Evolutionary conservation across 1,284 basidiomycete species (phyloP), one percentile per base, ranked within the genome.

Genomic region (Thecaphora thlaspeos): DNA sequence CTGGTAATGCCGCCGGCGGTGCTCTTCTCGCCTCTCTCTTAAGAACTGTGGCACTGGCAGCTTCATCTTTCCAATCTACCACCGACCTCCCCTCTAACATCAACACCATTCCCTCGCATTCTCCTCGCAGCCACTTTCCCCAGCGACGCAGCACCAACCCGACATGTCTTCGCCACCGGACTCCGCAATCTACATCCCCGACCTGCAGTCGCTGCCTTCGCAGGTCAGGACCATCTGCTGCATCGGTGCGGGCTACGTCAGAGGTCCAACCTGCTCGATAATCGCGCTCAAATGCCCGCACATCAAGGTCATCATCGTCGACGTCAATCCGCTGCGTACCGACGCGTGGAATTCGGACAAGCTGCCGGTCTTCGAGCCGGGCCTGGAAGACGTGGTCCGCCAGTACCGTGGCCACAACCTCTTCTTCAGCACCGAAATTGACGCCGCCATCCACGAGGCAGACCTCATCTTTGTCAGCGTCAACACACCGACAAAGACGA

Each of bases 401-500:
- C 79, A 85, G 71, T 88, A 90, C 54, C 86, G 94, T 49, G 93
- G 91, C 39, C 86, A 87, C 80, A 98, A 98, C 82, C 85, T 98
- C 62, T 96, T 96, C 83, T 98, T 98, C 84, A 89, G 88, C 24
- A 94, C 91, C 46, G 88, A 97, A 69, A 89, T 98, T 70, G 92
- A 97, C 81, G 87, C 87, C 77, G 90, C 83, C 52, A 96, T 98
- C 79, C 84, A 82, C 65, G 91, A 94, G 80, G 93, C 94, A 36
- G 92, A 98, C 75, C 78, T 84, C 58, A 82, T 84, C 78, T 84
- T 84, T 71, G 83, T 84, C 53, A 88, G 86, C 57, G 89, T 93
- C 75, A 97, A 97, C 83, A 98, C 95, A 28, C 94, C 95, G 42
- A 98, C 95, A 59, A 98, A 98, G 84, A 96, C 94, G 84, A 86